Conservation (phyloP, 1,284 basidiomycete species). For the Leucocoprinus gongylophorus region DNA sequence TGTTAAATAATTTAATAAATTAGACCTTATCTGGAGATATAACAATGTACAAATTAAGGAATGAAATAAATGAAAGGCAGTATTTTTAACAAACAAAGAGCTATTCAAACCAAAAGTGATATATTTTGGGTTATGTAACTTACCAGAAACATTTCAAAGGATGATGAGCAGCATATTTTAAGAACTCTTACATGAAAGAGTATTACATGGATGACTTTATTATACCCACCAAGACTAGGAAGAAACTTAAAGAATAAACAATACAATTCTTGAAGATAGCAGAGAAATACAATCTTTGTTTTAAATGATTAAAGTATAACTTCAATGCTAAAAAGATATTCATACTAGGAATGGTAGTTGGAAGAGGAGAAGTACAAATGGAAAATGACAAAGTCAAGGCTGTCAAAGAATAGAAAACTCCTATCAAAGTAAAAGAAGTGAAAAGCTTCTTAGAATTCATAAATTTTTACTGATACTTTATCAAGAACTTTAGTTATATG, state of each 20-base stretch:
- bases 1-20: constrained; percentile 8
- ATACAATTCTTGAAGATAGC: neutral
- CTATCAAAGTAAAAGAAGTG: constrained; percentile 6
- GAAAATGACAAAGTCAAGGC: constrained; percentile 17
- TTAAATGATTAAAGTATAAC: constrained; percentile 8
- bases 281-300: neutral
- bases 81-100: constrained; percentile 2
- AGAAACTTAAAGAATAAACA: neutral
- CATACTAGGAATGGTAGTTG: constrained; percentile 4
- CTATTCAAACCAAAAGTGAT: constrained; percentile 11
- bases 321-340: constrained; percentile 5
- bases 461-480: too few relatives aligned
- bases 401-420: constrained; percentile 13
- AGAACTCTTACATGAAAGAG: neutral
- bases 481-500: too few relatives aligned
- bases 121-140: constrained; percentile 15
- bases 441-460: constrained; percentile 15
- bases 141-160: constrained; percentile 11
- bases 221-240: neutral
- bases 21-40: constrained; percentile 20
- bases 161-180: constrained; percentile 10
- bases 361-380: constrained; percentile 15
- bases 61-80: constrained; percentile 12
- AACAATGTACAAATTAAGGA: neutral
- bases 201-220: constrained; percentile 13